Percentiles rank a stretch among this genome's conserved stretches.
phyloP scores from a whole-genome alignment of 2,329 filamentous ascomycete genomes.

The Zasmidium angulare region DNA sequence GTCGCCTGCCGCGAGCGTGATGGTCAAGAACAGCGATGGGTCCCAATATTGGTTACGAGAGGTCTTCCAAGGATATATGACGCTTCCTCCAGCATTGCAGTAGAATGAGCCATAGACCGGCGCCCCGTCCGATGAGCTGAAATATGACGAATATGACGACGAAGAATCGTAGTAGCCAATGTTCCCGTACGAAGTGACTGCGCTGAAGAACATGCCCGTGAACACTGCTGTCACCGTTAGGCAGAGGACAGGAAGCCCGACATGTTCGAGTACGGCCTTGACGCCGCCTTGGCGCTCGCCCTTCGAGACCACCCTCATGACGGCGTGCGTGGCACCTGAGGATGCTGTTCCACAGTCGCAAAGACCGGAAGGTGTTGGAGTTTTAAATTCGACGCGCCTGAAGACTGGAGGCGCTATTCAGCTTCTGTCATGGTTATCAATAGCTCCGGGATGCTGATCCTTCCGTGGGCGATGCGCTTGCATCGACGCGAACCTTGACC shows the following conservation, averaged over 20 bases:
- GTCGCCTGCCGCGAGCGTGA: constrained; percentile 14
- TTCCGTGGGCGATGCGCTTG: neutral
- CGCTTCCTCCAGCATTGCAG: constrained; percentile 9
- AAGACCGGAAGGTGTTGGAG: neutral
- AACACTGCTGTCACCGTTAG: neutral
- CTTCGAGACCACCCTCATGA: constrained; percentile 4
- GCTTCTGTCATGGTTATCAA: neutral
- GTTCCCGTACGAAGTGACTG: too few species aligned
- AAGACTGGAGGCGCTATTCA: neutral
- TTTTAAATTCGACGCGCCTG: neutral
- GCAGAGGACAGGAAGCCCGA: constrained; percentile 2
- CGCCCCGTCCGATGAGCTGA: neutral
- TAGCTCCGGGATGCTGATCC: neutral
- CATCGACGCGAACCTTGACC: neutral
- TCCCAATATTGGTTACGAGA: constrained; percentile 11
- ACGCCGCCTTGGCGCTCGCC: constrained; percentile 1
- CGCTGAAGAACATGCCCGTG: constrained; percentile 1
- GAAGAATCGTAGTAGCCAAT: too few species aligned
- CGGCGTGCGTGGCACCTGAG: neutral
- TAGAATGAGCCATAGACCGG: neutral
- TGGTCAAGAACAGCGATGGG: constrained; percentile 8
- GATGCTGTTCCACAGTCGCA: neutral
- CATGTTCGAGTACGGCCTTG: constrained; percentile 1
- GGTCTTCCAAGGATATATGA: neutral
- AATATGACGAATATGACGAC: neutral